phyloP scores from a whole-genome alignment of 495 filamentous ascomycete genomes.

The Cairneyella variabilis region DNA sequence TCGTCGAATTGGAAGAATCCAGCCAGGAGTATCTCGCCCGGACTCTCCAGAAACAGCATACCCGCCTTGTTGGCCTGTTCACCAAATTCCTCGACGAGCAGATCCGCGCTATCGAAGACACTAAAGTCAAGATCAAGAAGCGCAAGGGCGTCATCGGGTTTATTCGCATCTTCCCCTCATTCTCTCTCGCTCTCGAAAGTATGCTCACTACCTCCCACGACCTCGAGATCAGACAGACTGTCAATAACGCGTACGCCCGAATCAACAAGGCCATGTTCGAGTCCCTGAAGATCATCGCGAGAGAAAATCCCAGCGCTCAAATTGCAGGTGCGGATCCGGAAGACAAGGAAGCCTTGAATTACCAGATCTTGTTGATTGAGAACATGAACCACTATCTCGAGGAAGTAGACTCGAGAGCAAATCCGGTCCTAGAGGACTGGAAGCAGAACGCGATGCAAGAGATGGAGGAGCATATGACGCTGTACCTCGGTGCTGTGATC shows the following conservation, averaged over 20 bases:
- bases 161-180: constrained; percentile 87
- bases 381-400: constrained; percentile 98
- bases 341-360: constrained; percentile 93
- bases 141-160: constrained; percentile 93
- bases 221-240: constrained; percentile 62
- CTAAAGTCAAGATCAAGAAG: constrained; percentile 99
- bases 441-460: constrained; percentile 69
- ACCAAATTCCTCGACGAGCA: constrained; percentile 91
- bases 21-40: constrained; percentile 88
- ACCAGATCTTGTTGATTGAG: constrained; percentile 94
- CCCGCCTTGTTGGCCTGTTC: constrained; percentile 71
- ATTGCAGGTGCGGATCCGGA: constrained; percentile 66
- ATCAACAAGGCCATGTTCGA: constrained; percentile 98
- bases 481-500: constrained; percentile 85
- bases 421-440: constrained; percentile 78
- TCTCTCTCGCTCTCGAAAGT: constrained; percentile 74
- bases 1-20: constrained; percentile 74
- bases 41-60: constrained; percentile 73
- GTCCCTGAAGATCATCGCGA: constrained; percentile 89
- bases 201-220: constrained; percentile 54
- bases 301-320: constrained; percentile 72
- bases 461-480: constrained; percentile 79
- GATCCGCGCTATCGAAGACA: constrained; percentile 92
- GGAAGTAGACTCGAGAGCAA: constrained; percentile 72
- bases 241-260: constrained; percentile 82